Conservation (phyloP, 495 filamentous ascomycete species). For the Podospora fimiseda region DNA sequence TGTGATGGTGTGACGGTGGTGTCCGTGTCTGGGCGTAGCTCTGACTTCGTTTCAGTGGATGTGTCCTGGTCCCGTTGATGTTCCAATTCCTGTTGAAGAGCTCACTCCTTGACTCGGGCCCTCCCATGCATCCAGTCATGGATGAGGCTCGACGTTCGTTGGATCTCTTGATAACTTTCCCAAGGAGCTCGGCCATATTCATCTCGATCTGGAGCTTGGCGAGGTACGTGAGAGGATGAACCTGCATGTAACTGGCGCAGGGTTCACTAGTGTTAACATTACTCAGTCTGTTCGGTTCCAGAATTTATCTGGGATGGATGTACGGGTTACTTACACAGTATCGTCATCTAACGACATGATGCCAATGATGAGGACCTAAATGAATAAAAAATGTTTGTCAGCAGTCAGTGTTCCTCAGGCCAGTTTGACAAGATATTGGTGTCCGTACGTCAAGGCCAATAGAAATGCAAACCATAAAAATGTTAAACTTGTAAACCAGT, state of each 20-base stretch:
- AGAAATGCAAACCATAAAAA: conserved; percentile 43
- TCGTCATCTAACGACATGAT: conserved; percentile 27
- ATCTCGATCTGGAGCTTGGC: conserved; percentile 50
- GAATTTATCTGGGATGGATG: too few species aligned
- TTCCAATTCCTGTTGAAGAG: not conserved
- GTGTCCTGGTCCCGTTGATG: not conserved
- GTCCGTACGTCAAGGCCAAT: conserved; percentile 47
- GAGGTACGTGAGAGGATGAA: conserved; percentile 45
- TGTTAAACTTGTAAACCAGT: conserved; percentile 43
- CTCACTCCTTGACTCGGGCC: not conserved
- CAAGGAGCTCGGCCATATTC: conserved; percentile 47
- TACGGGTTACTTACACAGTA: conserved; percentile 16
- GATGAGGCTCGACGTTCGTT: not conserved
- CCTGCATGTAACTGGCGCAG: conserved; percentile 40
- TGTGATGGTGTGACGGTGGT: too few species aligned
- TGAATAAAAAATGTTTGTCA: too few species aligned
- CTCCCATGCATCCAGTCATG: not conserved
- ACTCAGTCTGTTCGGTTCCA: too few species aligned
- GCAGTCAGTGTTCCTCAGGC: too few species aligned
- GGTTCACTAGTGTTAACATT: too few species aligned
- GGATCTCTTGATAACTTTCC: conserved; percentile 25
- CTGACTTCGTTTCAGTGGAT: too few species aligned
- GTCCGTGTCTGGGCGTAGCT: too few species aligned
- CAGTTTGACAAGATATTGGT: too few species aligned
- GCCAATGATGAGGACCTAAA: conserved; percentile 22